Percentiles rank a stretch among this genome's conserved stretches.
Conservation (phyloP, 1,284 basidiomycete genomes). For the Ustilago tritici region DNA sequence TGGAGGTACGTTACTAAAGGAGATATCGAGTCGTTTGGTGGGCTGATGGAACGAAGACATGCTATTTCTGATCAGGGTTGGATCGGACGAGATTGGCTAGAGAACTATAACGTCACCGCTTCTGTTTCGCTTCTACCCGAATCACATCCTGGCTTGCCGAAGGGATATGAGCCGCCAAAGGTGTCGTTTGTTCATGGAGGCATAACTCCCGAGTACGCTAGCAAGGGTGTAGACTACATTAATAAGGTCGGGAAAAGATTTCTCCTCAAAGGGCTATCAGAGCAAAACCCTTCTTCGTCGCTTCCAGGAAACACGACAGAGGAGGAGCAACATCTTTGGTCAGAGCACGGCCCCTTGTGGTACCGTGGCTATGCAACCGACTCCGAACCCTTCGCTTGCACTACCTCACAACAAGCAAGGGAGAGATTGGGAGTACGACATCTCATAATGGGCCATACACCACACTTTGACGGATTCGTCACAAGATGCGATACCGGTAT, state of each 20-base stretch:
- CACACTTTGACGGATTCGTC: slow-evolving; percentile 62
- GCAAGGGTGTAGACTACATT: slow-evolving; percentile 43
- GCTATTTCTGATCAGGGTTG: slow-evolving; percentile 70
- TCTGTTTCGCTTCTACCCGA: slow-evolving; percentile 44
- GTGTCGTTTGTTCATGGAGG: slow-evolving; percentile 66
- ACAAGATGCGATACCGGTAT: slow-evolving; percentile 52
- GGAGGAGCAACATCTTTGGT: slow-evolving; percentile 55
- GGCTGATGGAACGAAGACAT: slow-evolving; percentile 31
- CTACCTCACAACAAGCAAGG: slow-evolving; percentile 27
- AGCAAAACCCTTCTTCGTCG: slow-evolving; percentile 6
- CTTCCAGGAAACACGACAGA: slow-evolving; percentile 44
- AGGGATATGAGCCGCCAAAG: slow-evolving; percentile 24
- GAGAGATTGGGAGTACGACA: slow-evolving; percentile 28
- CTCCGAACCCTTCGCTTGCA: slow-evolving; percentile 35
- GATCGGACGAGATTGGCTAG: slow-evolving; percentile 64
- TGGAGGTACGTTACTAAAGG: slow-evolving; percentile 71
- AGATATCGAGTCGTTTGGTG: slow-evolving; percentile 69
- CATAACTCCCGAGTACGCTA: slow-evolving; percentile 59
- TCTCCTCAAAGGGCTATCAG: slow-evolving; percentile 53
- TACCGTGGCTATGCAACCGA: slow-evolving; percentile 65
- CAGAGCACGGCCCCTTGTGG: slow-evolving; percentile 64
- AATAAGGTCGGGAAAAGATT: slow-evolving; percentile 55
- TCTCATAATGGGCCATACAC: slow-evolving; percentile 67
- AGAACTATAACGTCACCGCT: slow-evolving; percentile 57
- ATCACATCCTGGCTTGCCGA: slow-evolving; percentile 14